phyloP scores from a whole-genome alignment of 306 rosid genomes.

The Cucumis sativus region Cucumber_9930_V3 NC_026661.2:8642001-8642500 shows the following conservation, averaged over 20 bases:
- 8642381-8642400: too few relatives aligned
- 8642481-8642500: background rate
- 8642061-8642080: background rate
- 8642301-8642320: background rate
- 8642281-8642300: background rate
- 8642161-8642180: background rate
- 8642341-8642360: background rate
- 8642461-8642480: background rate
- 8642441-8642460: background rate
- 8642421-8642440: background rate
- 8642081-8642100: background rate
- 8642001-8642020: background rate
- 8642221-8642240: background rate
- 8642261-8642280: background rate
- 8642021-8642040: background rate
- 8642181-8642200: background rate
- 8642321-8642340: background rate
- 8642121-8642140: background rate
- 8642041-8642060: background rate
- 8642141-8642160: background rate
- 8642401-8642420: too few relatives aligned
- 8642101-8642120: background rate
- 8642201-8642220: background rate
- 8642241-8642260: too few relatives aligned
- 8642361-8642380: background rate